A percentile compares a stretch with the other conserved stretches of the same genome.
phyloP scores from a whole-genome alignment of 2,329 filamentous ascomycete species.

The Sporothrix variecibatus region DNA sequence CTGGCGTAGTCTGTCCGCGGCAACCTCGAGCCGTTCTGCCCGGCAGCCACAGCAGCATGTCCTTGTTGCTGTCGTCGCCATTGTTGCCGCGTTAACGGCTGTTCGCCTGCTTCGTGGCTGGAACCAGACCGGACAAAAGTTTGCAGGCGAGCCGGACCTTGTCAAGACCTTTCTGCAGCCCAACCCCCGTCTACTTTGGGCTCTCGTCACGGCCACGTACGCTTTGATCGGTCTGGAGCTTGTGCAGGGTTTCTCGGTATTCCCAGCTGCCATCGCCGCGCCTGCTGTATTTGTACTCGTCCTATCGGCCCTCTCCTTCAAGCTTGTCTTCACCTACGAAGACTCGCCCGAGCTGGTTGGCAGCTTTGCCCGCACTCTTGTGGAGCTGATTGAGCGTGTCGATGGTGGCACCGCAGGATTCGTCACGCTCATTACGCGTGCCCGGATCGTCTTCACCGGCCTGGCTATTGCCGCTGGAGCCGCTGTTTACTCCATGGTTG shows the following conservation, averaged over 20 bases:
- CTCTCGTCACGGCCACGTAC: conserved; percentile 69
- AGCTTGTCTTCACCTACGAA: conserved; percentile 81
- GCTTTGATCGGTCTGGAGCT: conserved; percentile 55
- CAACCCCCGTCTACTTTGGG: conserved; percentile 72
- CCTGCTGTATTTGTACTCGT: conserved; percentile 42
- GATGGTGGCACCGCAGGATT: conserved; percentile 39
- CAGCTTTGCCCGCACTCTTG: conserved; percentile 43
- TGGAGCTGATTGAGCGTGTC: conserved; percentile 40
- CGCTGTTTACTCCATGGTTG: conserved; percentile 44
- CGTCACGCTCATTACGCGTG: conserved; percentile 50
- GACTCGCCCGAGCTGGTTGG: conserved; percentile 83
- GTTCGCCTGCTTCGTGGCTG: conserved; percentile 74
- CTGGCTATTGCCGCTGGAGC: conserved; percentile 44
- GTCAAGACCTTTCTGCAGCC: conserved; percentile 68
- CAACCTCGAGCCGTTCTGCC: background rate
- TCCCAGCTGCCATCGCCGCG: conserved; percentile 47
- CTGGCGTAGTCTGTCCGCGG: conserved; percentile 44
- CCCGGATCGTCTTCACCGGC: conserved; percentile 53
- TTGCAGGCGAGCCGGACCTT: conserved; percentile 86
- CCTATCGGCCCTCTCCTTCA: conserved; percentile 72
- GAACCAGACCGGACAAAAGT: conserved; percentile 98
- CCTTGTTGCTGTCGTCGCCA: conserved; percentile 23
- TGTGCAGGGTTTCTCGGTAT: conserved; percentile 44
- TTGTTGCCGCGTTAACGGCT: conserved; percentile 55
- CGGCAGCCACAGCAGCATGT: background rate